phyloP scores from a whole-genome alignment of 2,329 filamentous ascomycete species.

The Neobulgaria alba region DNA sequence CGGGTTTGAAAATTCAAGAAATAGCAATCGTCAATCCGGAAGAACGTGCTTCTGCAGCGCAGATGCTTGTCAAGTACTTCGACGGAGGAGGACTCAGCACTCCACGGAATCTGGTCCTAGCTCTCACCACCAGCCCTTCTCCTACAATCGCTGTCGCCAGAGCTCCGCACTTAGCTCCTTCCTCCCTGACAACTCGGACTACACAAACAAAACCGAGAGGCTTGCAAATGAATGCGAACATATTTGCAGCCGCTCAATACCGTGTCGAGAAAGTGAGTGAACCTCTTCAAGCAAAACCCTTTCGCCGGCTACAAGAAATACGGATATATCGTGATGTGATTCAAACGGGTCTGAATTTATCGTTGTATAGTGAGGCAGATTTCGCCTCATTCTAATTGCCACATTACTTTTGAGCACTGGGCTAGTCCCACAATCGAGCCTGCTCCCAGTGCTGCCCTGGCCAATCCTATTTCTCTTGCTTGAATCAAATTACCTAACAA shows the following conservation, averaged over 20 bases:
- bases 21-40: constrained; percentile 8
- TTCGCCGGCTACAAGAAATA: constrained; percentile 5
- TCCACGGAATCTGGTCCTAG: constrained; percentile 12
- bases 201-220: constrained; percentile 6
- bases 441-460: no score
- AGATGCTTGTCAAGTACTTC: constrained; percentile 12
- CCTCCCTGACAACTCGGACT: constrained; percentile 7
- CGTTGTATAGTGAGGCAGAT: no score
- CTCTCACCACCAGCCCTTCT: constrained; percentile 7
- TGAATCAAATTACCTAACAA: no score
- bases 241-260: constrained; percentile 9
- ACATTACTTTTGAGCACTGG: no score
- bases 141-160: constrained; percentile 3
- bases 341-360: no score
- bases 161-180: constrained; percentile 7
- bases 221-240: constrained; percentile 9
- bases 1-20: constrained; percentile 10
- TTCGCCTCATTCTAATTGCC: no score
- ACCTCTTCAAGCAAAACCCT: constrained; percentile 2
- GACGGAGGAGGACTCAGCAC: constrained; percentile 10
- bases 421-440: no score
- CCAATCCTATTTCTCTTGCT: no score
- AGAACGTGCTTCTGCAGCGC: constrained; percentile 10
- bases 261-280: constrained; percentile 9
- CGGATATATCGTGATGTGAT: no score